Conservation (phyloP, 2,329 filamentous ascomycete genomes). For the Periconia sp. region DNA sequence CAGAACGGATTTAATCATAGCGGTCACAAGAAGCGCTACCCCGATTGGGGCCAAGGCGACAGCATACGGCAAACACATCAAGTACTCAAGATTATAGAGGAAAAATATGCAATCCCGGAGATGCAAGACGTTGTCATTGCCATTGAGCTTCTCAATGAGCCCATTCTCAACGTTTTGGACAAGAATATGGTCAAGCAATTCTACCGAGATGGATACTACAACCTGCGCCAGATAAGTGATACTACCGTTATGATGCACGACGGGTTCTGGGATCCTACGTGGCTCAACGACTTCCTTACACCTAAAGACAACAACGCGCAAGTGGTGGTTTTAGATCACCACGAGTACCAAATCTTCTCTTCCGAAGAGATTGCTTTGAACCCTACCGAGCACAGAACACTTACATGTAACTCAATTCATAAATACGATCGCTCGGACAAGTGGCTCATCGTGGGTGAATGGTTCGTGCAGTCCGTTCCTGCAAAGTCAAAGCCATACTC, state of each 20-base stretch:
- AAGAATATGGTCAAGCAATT: conserved; percentile 52
- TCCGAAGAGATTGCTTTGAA: conserved; percentile 51
- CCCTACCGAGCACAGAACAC: conserved; percentile 55
- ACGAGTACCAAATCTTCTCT: conserved; percentile 68
- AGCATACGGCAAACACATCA: conserved; percentile 53
- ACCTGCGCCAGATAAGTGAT: conserved; percentile 49
- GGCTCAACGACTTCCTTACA: conserved; percentile 63
- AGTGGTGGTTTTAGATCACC: conserved; percentile 64
- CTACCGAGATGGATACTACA: conserved; percentile 57
- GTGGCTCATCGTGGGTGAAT: conserved; percentile 67
- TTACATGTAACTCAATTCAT: conserved; percentile 58
- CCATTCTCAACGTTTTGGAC: conserved; percentile 51
- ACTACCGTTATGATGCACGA: conserved; percentile 60
- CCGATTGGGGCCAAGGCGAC: conserved; percentile 51
- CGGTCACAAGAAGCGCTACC: conserved; percentile 50
- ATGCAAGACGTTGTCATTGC: conserved; percentile 63
- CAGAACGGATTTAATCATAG: conserved; percentile 67
- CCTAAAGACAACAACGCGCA: conserved; percentile 51
- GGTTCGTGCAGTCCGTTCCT: conserved; percentile 36
- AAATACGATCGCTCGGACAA: conserved; percentile 59
- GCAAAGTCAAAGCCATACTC: too few species aligned
- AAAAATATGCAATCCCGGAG: conserved; percentile 55
- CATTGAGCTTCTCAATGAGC: conserved; percentile 61
- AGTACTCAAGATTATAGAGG: conserved; percentile 59
- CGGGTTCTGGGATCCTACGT: conserved; percentile 54